These are phyloP conservation scores for Dryadomyces sulphureus DNA, from an alignment of 2,329 filamentous ascomycete genomes.

Conservation along the genomic window DNA sequence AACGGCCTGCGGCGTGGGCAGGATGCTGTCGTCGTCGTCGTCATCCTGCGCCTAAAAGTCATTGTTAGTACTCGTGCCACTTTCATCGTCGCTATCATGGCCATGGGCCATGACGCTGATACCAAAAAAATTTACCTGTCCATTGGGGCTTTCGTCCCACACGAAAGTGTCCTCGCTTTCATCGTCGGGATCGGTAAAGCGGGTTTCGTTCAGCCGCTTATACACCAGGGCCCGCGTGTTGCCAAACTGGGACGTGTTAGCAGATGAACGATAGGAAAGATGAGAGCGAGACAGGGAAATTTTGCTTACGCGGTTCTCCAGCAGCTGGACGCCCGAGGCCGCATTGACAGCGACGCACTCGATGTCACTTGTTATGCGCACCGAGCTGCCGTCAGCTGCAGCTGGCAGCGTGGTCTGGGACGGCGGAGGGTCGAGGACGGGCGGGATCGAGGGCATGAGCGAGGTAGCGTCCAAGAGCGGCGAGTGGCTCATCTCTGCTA, in stretches of 20 bases:
- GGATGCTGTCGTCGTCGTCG: background rate
- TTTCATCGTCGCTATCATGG: constrained; percentile 8
- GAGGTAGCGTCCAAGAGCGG: no score
- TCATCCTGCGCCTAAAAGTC: background rate
- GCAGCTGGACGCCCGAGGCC: no score
- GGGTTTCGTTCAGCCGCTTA: background rate
- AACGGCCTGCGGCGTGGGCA: background rate
- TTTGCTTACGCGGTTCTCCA: no score
- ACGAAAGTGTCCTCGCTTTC: background rate
- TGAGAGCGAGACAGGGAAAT: background rate
- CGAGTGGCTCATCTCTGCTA: no score
- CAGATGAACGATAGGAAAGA: background rate
- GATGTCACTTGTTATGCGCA: no score
- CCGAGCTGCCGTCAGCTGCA: no score
- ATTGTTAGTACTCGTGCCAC: background rate
- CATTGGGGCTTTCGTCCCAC: background rate
- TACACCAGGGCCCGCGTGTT: background rate
- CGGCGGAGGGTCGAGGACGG: no score
- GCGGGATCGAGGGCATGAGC: no score
- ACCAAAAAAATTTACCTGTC: background rate
- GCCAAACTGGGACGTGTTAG: background rate
- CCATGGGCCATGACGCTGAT: constrained; percentile 10
- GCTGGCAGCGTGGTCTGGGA: no score
- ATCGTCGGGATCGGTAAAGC: background rate
- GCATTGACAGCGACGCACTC: no score